These are phyloP conservation scores for Lactarius tabidus DNA, from an alignment of 768 basidiomycete species.

Conservation along the genomic window DNA sequence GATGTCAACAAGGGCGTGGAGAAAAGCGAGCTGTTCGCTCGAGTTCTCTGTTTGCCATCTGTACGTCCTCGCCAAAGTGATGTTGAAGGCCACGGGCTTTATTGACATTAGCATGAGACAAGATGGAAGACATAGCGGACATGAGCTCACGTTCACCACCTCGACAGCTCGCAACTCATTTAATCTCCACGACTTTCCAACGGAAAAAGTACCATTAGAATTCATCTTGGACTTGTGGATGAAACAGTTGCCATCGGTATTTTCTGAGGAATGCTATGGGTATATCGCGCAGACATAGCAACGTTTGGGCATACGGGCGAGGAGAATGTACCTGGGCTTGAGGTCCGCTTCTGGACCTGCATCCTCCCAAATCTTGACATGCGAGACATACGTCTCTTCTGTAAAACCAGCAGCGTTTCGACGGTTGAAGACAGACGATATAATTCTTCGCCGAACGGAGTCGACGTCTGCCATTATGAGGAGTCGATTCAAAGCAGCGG, in stretches of 20 bases:
- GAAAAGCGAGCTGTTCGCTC: slow-evolving; percentile 68
- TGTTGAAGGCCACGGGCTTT: slow-evolving; percentile 65
- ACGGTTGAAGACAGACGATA: slow-evolving; percentile 77
- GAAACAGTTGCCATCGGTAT: slow-evolving; percentile 57
- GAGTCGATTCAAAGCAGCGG: slow-evolving; percentile 8
- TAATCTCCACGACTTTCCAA: slow-evolving; percentile 94
- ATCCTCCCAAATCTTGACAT: slow-evolving; percentile 94
- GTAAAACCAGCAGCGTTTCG: slow-evolving; percentile 58
- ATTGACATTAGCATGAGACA: neutral
- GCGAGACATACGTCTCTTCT: slow-evolving; percentile 80
- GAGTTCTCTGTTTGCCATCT: slow-evolving; percentile 81
- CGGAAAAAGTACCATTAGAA: slow-evolving; percentile 89
- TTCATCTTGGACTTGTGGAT: slow-evolving; percentile 98
- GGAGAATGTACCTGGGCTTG: slow-evolving; percentile 87
- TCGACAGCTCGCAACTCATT: slow-evolving; percentile 78
- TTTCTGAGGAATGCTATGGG: slow-evolving; percentile 41
- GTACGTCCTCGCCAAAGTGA: slow-evolving; percentile 88
- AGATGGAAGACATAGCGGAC: slow-evolving; percentile 1
- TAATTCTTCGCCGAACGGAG: slow-evolving; percentile 65
- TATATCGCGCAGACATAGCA: slow-evolving; percentile 4
- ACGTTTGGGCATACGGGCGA: slow-evolving; percentile 71
- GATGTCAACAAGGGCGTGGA: slow-evolving; percentile 60
- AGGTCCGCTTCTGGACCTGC: slow-evolving; percentile 57
- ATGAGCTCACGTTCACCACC: slow-evolving; percentile 40
- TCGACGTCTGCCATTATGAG: slow-evolving; percentile 39